These are phyloP conservation scores for Lactifluus volemus DNA, from an alignment of 768 basidiomycete genomes.

Conservation along the genomic window DNA sequence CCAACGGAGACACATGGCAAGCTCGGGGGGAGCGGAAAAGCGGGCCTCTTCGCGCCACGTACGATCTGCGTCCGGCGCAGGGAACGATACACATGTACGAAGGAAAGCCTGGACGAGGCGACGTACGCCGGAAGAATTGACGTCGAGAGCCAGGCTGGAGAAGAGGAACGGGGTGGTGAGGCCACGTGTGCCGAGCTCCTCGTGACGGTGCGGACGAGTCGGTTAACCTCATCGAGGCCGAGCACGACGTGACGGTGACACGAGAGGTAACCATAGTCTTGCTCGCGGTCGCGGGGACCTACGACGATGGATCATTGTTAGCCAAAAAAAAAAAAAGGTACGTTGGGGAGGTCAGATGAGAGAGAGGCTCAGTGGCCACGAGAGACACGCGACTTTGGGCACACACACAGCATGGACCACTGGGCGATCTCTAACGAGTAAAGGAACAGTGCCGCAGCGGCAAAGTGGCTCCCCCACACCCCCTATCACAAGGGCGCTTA, in stretches of 20 bases:
- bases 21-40: slow-evolving; percentile 79
- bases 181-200: slow-evolving; percentile 61
- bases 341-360: not conserved
- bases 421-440: not conserved
- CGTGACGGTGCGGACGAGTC: slow-evolving; percentile 63
- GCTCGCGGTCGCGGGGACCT: slow-evolving; percentile 22
- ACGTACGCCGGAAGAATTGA: slow-evolving; percentile 64
- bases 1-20: slow-evolving; percentile 93
- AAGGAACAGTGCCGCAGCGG: not conserved
- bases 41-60: slow-evolving; percentile 73
- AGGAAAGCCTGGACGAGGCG: slow-evolving; percentile 77
- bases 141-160: slow-evolving; percentile 79
- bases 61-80: slow-evolving; percentile 34
- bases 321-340: not conserved
- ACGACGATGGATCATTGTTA: slow-evolving; percentile 13
- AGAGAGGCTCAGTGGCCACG: not conserved
- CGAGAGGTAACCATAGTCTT: slow-evolving; percentile 66
- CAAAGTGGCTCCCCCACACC: not conserved
- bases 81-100: slow-evolving; percentile 38
- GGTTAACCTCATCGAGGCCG: slow-evolving; percentile 62
- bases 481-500: not conserved
- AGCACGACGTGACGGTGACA: slow-evolving; percentile 67
- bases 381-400: not conserved
- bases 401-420: not conserved
- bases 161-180: slow-evolving; percentile 90